Percentiles rank a stretch among this genome's conserved stretches.
Conservation (phyloP, 805 yeast species). For the Scheffersomyces ergatensis region DNA sequence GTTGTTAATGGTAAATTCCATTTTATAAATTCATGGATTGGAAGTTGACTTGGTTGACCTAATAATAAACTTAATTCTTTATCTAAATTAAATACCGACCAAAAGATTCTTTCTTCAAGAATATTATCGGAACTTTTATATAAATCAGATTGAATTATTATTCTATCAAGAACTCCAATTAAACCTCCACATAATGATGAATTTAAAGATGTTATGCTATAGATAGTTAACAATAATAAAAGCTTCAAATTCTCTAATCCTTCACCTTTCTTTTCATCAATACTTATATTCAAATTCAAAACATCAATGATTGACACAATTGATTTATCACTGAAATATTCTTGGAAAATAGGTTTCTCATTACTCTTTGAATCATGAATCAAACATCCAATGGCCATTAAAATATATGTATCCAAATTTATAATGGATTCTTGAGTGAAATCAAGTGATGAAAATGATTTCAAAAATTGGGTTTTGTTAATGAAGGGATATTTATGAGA, state of each 20-base stretch:
- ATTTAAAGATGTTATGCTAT: slow-evolving; percentile 26
- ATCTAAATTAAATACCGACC: slow-evolving; percentile 39
- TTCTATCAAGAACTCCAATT: slow-evolving; percentile 31
- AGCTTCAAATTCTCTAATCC: slow-evolving; percentile 18
- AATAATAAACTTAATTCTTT: slow-evolving; percentile 34
- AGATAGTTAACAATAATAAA: slow-evolving; percentile 30
- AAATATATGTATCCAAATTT: slow-evolving; percentile 34
- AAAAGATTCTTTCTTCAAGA: slow-evolving; percentile 21
- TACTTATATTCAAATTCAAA: slow-evolving; percentile 23
- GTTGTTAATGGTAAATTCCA: slow-evolving; percentile 11
- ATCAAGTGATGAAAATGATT: slow-evolving; percentile 22
- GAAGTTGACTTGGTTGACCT: slow-evolving; percentile 34
- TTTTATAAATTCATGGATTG: slow-evolving; percentile 19
- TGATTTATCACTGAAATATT: slow-evolving; percentile 28
- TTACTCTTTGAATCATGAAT: slow-evolving; percentile 27
- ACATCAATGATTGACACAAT: slow-evolving; percentile 34
- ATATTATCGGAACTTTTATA: slow-evolving; percentile 11
- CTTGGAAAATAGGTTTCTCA: slow-evolving; percentile 14
- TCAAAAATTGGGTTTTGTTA: slow-evolving; percentile 16
- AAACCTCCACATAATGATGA: slow-evolving; percentile 30
- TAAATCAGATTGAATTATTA: slow-evolving; percentile 18
- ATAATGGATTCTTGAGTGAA: slow-evolving; percentile 35
- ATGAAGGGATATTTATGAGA: slow-evolving; percentile 36
- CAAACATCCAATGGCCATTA: slow-evolving; percentile 39
- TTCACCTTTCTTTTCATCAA: slow-evolving; percentile 12